Evolutionary conservation across 805 yeast genomes (phyloP).

Genomic region (Yamadazyma kitorensis): DNA sequence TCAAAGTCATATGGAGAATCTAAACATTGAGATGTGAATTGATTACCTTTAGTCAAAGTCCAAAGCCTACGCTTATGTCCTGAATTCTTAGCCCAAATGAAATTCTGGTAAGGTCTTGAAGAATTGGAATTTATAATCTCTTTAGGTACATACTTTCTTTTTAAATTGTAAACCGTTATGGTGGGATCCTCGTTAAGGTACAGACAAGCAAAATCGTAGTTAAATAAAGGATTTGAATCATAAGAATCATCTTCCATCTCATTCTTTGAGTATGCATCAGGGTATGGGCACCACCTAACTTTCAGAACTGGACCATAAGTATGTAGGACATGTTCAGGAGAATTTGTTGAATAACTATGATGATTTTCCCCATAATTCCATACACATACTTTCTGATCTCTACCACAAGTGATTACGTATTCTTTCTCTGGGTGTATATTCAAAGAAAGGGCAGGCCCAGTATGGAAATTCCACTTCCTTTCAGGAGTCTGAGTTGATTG

Average conservation of each 20-base stretch:
- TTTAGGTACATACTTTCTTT: conserved; percentile 70
- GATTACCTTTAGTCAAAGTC: conserved; percentile 41
- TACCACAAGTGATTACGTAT: conserved; percentile 85
- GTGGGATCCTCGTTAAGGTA: conserved; percentile 71
- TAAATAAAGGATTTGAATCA: conserved; percentile 32
- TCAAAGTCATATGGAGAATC: conserved; percentile 18
- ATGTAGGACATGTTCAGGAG: conserved; percentile 69
- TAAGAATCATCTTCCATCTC: conserved; percentile 19
- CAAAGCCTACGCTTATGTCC: conserved; percentile 26
- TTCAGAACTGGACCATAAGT: conserved; percentile 79
- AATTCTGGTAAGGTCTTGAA: conserved; percentile 38
- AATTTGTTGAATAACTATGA: conserved; percentile 8
- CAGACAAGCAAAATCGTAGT: conserved; percentile 71
- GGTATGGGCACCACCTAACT: conserved; percentile 56
- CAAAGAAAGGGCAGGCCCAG: conserved; percentile 84
- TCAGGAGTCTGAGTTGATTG: conserved; percentile 50
- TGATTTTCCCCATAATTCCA: conserved; percentile 52
- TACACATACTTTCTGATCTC: conserved; percentile 78
- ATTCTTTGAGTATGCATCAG: conserved; percentile 13
- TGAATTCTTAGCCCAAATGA: conserved; percentile 37
- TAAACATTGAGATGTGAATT: conserved; percentile 33
- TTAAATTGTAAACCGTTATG: conserved; percentile 65
- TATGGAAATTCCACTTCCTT: conserved; percentile 78
- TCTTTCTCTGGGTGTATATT: conserved; percentile 87
- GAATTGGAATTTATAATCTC: conserved; percentile 58